These are phyloP conservation scores for Talaromyces sp. DNA, from an alignment of 2,329 filamentous ascomycete species.

Conservation along the genomic window DNA sequence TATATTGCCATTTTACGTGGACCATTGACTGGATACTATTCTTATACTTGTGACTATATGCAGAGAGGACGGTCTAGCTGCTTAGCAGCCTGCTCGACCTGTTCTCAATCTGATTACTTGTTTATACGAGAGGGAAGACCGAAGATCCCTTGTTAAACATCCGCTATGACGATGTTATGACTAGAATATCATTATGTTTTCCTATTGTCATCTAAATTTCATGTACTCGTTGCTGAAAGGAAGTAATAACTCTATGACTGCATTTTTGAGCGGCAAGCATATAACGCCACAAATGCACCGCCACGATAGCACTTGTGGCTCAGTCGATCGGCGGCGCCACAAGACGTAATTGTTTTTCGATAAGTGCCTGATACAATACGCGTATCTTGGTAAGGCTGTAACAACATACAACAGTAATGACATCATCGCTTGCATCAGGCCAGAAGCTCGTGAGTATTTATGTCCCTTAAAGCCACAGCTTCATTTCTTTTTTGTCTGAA, in stretches of 20 bases:
- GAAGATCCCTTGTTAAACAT: neutral
- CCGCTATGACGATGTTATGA: neutral
- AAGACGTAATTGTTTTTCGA: neutral
- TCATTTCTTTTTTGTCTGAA: neutral
- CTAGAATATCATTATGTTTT: neutral
- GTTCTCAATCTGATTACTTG: neutral
- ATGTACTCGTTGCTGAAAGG: neutral
- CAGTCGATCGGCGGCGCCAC: neutral
- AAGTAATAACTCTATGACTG: neutral
- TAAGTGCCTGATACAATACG: neutral
- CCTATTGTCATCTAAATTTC: neutral
- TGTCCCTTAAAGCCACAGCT: neutral
- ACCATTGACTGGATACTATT: neutral
- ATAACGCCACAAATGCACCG: neutral
- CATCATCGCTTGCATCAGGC: neutral
- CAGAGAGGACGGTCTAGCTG: neutral
- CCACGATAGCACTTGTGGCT: neutral
- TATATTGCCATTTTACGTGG: no score
- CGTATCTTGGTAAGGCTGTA: neutral
- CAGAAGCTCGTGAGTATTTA: neutral
- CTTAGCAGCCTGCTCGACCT: neutral
- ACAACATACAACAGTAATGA: neutral
- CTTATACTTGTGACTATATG: neutral
- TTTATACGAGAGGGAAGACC: neutral
- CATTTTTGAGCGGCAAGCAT: neutral